Percentiles rank a stretch among this genome's conserved stretches.
Conservation (phyloP, 176 grass and related monocot genomes). For the Secale cereale region DNA sequence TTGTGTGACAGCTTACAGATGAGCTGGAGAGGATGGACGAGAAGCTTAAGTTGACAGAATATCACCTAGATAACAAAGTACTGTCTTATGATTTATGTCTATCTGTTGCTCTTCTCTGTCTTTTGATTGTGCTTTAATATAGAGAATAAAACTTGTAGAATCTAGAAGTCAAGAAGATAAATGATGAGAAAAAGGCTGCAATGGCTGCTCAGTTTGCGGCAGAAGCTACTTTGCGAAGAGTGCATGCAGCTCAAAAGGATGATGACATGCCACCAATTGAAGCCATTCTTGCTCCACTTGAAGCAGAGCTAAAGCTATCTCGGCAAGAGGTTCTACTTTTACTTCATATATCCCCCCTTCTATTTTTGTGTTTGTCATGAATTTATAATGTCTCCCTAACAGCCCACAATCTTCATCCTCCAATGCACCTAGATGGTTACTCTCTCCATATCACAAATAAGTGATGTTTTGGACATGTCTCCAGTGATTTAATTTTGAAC, state of each 20-base stretch:
- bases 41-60: conserved; percentile 91
- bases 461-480: neutral
- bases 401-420: neutral
- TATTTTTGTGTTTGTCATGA: neutral
- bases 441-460: neutral
- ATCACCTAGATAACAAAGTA: conserved; percentile 85
- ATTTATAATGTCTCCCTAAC: neutral
- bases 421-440: neutral
- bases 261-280: conserved; percentile 99
- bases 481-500: neutral
- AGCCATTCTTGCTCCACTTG: conserved; percentile 98
- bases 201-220: conserved; percentile 93
- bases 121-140: conserved; percentile 26
- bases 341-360: neutral
- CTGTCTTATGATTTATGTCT: neutral
- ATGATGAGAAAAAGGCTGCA: conserved; percentile 88
- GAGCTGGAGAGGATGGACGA: conserved; percentile 77
- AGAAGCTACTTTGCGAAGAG: conserved; percentile 92
- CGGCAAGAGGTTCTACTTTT: conserved; percentile 75
- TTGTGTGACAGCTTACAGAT: conserved; percentile 82
- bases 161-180: conserved; percentile 95
- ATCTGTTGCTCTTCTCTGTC: neutral
- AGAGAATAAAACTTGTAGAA: conserved; percentile 50
- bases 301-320: conserved; percentile 91
- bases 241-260: conserved; percentile 95